Evolutionary conservation across 129 eudicot species (phyloP), one percentile per base, ranked within the genome.

Genomic region (Silybum marianum): DNA sequence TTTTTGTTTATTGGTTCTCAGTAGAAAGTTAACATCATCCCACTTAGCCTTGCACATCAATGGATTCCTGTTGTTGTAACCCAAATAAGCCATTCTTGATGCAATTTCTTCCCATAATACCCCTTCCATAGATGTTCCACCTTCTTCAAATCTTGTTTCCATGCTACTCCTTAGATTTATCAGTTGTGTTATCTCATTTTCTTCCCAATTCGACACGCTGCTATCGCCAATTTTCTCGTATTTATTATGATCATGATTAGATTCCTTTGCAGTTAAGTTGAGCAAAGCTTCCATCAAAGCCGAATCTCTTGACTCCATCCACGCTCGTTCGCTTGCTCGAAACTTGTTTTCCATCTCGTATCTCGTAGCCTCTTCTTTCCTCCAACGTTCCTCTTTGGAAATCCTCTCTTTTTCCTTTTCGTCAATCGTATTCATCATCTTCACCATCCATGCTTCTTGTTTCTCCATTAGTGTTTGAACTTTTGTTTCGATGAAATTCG

Each of bases 361-460:
- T 79, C 99, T 86, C 10, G 79, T 90, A 19, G 67, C 87, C 69
- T 88, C 97, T 87, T 91, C 93, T 72, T 89, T 90, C 90, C 98
- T 91, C 98, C 99, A 88, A 72, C 87, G 92, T 7, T 88, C 93
- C 80, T 96, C 98, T 72, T 97, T 88, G 28, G 65, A n/a, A 80
- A 87, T 72, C 80, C 99, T 96, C 76, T 93, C 97, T 14, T 87
- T 85, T 74, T 96, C 98, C 83, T 91, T 91, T 7, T 82, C 77
- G 30, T 96, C 97, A 9, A 96, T 87, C 0, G 92, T 87, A 74
- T 75, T 89, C 99, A 96, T 86, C 92, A 96, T 85, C 67, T 85
- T 93, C 78, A 91, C 93, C 88, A 93, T 78, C 95, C 93, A 96
- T 3, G 81, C 86, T 63, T 96, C 99, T 84, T 96, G 99, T 77